phyloP scores from a whole-genome alignment of 495 filamentous ascomycete species.

The Penicillium bovifimosum region DNA sequence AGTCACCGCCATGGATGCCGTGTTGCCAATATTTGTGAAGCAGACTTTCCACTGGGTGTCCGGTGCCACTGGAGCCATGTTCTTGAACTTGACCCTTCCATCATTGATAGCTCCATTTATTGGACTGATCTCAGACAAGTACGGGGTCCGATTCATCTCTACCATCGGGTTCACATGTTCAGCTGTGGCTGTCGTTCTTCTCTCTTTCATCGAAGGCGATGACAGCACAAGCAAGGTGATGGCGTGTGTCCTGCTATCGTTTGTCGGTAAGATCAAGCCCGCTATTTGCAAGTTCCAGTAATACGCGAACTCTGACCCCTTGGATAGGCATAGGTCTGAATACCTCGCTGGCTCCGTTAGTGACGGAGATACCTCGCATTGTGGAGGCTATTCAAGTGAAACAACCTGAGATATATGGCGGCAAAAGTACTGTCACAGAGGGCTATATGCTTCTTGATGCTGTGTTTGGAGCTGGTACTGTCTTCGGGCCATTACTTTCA shows the following conservation, averaged over 20 bases:
- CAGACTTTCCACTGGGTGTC: slow-evolving; percentile 4
- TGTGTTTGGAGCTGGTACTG: slow-evolving; percentile 1
- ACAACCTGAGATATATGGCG: slow-evolving; percentile 1
- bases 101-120: slow-evolving; percentile 2
- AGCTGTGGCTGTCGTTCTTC: neutral
- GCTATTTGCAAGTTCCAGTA: neutral
- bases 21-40: slow-evolving; percentile 1
- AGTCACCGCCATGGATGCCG: slow-evolving; percentile 1
- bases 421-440: neutral
- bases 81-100: slow-evolving; percentile 3
- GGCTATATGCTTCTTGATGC: slow-evolving; percentile 6
- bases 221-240: neutral
- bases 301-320: neutral
- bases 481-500: neutral
- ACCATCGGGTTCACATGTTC: neutral
- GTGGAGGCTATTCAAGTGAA: neutral
- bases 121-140: slow-evolving; percentile 3
- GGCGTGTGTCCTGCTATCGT: neutral
- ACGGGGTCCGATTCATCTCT: neutral
- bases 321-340: neutral
- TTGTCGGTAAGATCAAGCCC: neutral
- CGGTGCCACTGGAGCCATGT: slow-evolving; percentile 2
- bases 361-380: slow-evolving; percentile 3
- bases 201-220: neutral
- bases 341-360: slow-evolving; percentile 1